Evolutionary conservation across 805 yeast species (phyloP).

Genomic region (Schwanniomyces sp.): DNA sequence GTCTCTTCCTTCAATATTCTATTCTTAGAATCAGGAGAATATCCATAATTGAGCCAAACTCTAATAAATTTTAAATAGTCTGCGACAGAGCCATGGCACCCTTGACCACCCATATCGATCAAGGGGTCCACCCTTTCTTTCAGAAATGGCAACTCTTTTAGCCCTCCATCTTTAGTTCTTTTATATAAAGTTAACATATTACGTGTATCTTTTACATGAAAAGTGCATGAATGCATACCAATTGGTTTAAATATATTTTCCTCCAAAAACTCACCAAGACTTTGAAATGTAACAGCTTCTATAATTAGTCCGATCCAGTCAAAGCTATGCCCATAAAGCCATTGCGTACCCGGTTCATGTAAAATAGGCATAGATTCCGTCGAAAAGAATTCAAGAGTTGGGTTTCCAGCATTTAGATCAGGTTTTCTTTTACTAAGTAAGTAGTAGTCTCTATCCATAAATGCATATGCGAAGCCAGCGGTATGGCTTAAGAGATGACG

Average conservation of each 20-base stretch:
- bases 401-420: slow-evolving; percentile 16
- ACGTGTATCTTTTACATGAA: slow-evolving; percentile 13
- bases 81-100: slow-evolving; percentile 34
- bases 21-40: slow-evolving; percentile 36
- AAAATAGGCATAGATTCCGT: slow-evolving; percentile 26
- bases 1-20: slow-evolving; percentile 26
- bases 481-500: slow-evolving; percentile 31
- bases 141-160: slow-evolving; percentile 10
- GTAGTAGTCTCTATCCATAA: slow-evolving; percentile 28
- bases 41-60: slow-evolving; percentile 39
- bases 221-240: slow-evolving; percentile 32
- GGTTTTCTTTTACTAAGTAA: slow-evolving; percentile 17
- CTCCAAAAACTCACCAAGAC: slow-evolving; percentile 30
- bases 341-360: slow-evolving; percentile 39
- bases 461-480: slow-evolving; percentile 36
- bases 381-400: slow-evolving; percentile 22
- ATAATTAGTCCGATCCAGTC: slow-evolving; percentile 42
- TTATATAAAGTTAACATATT: slow-evolving; percentile 13
- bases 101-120: slow-evolving; percentile 46
- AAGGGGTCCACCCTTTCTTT: slow-evolving; percentile 11
- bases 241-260: slow-evolving; percentile 31
- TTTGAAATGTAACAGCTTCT: slow-evolving; percentile 30
- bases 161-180: slow-evolving; percentile 13
- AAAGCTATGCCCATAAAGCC: slow-evolving; percentile 35
- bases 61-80: slow-evolving; percentile 41